Percentiles rank a stretch among this genome's conserved stretches.
Evolutionary conservation across 352 stramenopile genomes (phyloP).

Genomic region (Phytophthora meadii): DNA sequence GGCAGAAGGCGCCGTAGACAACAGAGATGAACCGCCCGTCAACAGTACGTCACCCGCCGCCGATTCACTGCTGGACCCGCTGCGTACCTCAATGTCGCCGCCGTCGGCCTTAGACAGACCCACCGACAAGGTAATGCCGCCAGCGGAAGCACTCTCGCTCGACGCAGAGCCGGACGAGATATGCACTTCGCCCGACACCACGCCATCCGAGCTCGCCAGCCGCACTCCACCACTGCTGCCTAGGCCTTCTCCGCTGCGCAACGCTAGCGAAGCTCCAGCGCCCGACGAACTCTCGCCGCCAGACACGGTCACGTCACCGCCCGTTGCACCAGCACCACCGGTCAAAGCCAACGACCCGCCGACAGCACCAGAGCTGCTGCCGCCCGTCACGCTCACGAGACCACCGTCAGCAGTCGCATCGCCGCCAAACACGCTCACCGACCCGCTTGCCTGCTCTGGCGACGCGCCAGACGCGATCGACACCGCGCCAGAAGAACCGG

Average conservation of each 20-base stretch:
- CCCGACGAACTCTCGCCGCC: conserved; percentile 14
- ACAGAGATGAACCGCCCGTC: conserved; percentile 20
- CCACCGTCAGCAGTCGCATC: conserved; percentile 13
- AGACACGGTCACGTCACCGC: conserved; percentile 22
- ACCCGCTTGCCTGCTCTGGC: conserved; percentile 22
- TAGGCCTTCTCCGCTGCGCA: conserved; percentile 26
- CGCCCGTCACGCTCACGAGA: conserved; percentile 11
- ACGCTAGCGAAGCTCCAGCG: conserved; percentile 11
- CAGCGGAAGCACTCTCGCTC: conserved; percentile 3
- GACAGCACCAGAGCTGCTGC: conserved; percentile 5
- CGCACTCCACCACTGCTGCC: conserved; percentile 19
- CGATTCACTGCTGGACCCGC: conserved; percentile 10
- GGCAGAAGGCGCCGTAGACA: conserved; percentile 2
- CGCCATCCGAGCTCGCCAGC: conserved; percentile 14
- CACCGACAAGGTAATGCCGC: conserved; percentile 14
- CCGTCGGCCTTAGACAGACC: conserved; percentile 13
- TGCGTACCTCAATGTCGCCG: conserved; percentile 17
- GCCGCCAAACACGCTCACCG: conserved; percentile 25
- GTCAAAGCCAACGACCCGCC: conserved; percentile 15
- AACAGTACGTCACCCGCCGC: conserved; percentile 17
- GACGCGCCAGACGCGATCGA: conserved; percentile 23
- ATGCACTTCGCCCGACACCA: conserved; percentile 14
- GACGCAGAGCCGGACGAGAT: conserved; percentile 23
- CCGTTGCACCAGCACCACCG: conserved; percentile 18
- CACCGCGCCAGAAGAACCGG: conserved; percentile 26